phyloP scores from a whole-genome alignment of 257 asterid species.

The Haberlea rhodopensis region DNA sequence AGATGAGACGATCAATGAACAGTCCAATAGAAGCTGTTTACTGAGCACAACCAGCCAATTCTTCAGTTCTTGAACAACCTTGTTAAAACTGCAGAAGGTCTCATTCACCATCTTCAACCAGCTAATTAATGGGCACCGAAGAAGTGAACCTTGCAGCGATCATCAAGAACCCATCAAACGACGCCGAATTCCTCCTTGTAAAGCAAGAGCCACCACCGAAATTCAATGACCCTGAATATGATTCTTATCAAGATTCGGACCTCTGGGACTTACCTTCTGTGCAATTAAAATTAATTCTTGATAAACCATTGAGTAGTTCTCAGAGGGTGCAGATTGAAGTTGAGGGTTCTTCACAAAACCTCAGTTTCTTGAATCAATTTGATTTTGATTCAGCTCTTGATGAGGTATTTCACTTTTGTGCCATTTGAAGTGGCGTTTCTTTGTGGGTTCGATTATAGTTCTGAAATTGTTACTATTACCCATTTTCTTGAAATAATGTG shows the following conservation, averaged over 20 bases:
- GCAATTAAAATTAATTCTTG: slow-evolving; percentile 31
- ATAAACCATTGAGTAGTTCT: slow-evolving; percentile 17
- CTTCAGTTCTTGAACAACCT: too few species aligned
- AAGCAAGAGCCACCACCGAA: slow-evolving; percentile 71
- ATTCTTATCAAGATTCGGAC: slow-evolving; percentile 66
- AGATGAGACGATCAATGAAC: too few species aligned
- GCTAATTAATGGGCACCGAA: slow-evolving; percentile 41
- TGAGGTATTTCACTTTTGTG: slow-evolving; percentile 40
- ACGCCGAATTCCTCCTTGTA: slow-evolving; percentile 49
- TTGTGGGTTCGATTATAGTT: background rate
- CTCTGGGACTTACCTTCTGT: slow-evolving; percentile 91
- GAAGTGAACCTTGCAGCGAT: slow-evolving; percentile 54
- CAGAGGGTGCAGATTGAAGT: slow-evolving; percentile 34
- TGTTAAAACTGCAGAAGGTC: background rate
- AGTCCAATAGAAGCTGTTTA: too few species aligned
- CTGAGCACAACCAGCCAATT: too few species aligned
- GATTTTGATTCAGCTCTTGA: slow-evolving; percentile 60
- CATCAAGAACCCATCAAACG: slow-evolving; percentile 51
- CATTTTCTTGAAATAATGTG: background rate
- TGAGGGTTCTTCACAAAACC: slow-evolving; percentile 29
- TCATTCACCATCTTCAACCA: slow-evolving; percentile 5
- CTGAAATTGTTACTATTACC: background rate
- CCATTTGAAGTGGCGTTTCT: background rate
- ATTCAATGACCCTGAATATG: slow-evolving; percentile 77
- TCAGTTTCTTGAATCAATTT: slow-evolving; percentile 36